Evolutionary conservation across 1,139 yeast species (phyloP).

Genomic region (Suzukiozyma palmioleophila): DNA sequence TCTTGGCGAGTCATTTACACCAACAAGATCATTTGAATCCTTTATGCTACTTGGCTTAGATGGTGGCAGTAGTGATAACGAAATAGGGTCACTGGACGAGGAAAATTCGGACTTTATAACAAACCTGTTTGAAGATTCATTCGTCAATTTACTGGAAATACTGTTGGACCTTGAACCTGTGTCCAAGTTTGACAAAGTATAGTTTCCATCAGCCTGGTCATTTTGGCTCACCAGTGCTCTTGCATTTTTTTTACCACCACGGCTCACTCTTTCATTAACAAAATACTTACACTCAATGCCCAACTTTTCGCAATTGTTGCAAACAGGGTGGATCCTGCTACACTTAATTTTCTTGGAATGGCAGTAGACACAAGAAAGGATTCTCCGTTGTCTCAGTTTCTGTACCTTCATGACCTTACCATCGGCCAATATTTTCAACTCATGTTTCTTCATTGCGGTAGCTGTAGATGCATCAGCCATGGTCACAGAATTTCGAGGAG

Average conservation of each 20-base stretch:
- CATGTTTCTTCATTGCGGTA: not conserved
- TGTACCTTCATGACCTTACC: constrained; percentile 55
- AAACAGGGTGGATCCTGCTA: constrained; percentile 44
- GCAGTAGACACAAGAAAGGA: constrained; percentile 55
- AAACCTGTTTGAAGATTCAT: not conserved
- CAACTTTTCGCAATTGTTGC: constrained; percentile 46
- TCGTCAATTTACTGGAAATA: not conserved
- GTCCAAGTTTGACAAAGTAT: not conserved
- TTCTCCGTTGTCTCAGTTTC: constrained; percentile 53
- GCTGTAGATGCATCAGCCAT: no score
- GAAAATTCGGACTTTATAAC: not conserved
- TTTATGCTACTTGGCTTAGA: not conserved
- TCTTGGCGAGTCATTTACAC: not conserved
- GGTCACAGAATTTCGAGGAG: not conserved
- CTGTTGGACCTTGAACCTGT: not conserved
- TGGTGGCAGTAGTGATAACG: not conserved
- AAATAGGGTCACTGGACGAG: not conserved
- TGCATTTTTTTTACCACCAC: constrained; percentile 39
- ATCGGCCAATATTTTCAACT: constrained; percentile 14
- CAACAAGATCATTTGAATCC: not conserved
- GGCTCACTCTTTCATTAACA: constrained; percentile 49
- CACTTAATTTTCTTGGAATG: constrained; percentile 61
- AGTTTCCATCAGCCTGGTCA: not conserved
- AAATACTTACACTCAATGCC: constrained; percentile 49
- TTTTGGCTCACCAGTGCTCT: constrained; percentile 10